These are phyloP conservation scores for Colletotrichum liriopes DNA, from an alignment of 2,329 filamentous ascomycete species.

Conservation along the genomic window DNA sequence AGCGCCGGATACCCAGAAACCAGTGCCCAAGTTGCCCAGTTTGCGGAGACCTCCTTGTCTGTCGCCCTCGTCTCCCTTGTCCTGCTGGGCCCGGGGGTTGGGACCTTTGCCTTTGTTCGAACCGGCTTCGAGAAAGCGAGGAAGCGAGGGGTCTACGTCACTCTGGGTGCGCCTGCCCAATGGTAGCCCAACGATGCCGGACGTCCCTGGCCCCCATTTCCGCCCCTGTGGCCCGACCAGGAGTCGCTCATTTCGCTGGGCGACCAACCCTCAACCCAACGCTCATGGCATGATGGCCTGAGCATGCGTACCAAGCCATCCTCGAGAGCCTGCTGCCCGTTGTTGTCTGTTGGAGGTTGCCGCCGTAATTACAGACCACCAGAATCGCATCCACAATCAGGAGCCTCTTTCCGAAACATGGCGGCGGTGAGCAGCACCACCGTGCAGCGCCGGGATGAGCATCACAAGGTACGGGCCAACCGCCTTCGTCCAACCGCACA, in stretches of 20 bases:
- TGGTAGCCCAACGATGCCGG: slow-evolving; percentile 15
- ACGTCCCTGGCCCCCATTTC: slow-evolving; percentile 7
- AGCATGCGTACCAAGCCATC: neutral
- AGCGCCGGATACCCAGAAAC: slow-evolving; percentile 39
- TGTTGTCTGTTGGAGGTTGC: neutral
- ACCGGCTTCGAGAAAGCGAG: slow-evolving; percentile 36
- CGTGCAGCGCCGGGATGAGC: slow-evolving; percentile 5
- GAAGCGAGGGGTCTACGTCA: slow-evolving; percentile 25
- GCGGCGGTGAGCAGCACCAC: slow-evolving; percentile 32
- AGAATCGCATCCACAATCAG: neutral
- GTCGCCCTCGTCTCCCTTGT: slow-evolving; percentile 6
- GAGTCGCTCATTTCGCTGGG: slow-evolving; percentile 2
- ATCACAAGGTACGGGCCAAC: slow-evolving; percentile 6
- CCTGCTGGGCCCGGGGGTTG: slow-evolving; percentile 6
- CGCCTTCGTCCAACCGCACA: slow-evolving; percentile 13
- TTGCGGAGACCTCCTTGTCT: slow-evolving; percentile 22
- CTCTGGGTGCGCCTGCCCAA: slow-evolving; percentile 22
- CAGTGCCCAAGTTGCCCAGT: slow-evolving; percentile 34
- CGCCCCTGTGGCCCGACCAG: slow-evolving; percentile 21
- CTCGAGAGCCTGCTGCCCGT: neutral
- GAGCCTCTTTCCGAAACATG: slow-evolving; percentile 19
- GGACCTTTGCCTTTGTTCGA: slow-evolving; percentile 25
- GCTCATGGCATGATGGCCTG: neutral
- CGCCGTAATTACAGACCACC: neutral
- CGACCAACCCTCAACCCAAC: neutral